These are phyloP conservation scores for Quercus tomentella DNA, from an alignment of 331 rosid species.

Conservation along the genomic window DNA sequence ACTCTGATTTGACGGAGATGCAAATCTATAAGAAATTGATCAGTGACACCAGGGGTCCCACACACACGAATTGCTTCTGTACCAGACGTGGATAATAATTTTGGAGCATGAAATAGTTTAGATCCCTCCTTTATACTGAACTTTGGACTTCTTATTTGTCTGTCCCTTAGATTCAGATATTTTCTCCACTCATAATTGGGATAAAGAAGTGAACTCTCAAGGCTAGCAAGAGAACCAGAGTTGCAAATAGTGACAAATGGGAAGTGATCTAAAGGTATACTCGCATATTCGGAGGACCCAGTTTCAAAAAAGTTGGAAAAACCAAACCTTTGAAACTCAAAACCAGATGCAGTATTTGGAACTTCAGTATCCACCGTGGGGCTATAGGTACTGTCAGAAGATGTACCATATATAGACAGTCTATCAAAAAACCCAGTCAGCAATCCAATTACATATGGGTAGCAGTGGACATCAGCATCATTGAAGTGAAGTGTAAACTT, in stretches of 20 bases:
- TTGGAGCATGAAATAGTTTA: slow-evolving; percentile 24
- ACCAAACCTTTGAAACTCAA: slow-evolving; percentile 67
- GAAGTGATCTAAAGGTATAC: slow-evolving; percentile 66
- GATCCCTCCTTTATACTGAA: slow-evolving; percentile 24
- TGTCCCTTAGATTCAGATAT: slow-evolving; percentile 43
- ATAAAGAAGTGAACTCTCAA: slow-evolving; percentile 52
- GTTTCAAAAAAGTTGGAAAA: slow-evolving; percentile 72
- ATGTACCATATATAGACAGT: slow-evolving; percentile 38
- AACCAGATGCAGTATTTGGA: slow-evolving; percentile 21
- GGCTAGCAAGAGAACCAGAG: slow-evolving; percentile 55
- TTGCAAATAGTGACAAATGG: slow-evolving; percentile 70
- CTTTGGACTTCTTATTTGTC: slow-evolving; percentile 35
- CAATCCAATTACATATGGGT: slow-evolving; percentile 56
- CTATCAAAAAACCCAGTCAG: slow-evolving; percentile 51
- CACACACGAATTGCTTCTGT: slow-evolving; percentile 25
- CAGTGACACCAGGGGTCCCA: slow-evolving; percentile 29
- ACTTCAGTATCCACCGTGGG: slow-evolving; percentile 24
- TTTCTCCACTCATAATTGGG: slow-evolving; percentile 75
- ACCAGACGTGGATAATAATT: slow-evolving; percentile 26
- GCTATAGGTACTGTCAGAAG: slow-evolving; percentile 23
- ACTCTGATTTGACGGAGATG: slow-evolving; percentile 46
- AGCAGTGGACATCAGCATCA: slow-evolving; percentile 73
- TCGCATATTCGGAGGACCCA: slow-evolving; percentile 58
- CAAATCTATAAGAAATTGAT: slow-evolving; percentile 45
- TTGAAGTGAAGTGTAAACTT: slow-evolving; percentile 41